Evolutionary conservation across 2,329 filamentous ascomycete genomes (phyloP).

Genomic region (Fusarium phyllophilum): DNA sequence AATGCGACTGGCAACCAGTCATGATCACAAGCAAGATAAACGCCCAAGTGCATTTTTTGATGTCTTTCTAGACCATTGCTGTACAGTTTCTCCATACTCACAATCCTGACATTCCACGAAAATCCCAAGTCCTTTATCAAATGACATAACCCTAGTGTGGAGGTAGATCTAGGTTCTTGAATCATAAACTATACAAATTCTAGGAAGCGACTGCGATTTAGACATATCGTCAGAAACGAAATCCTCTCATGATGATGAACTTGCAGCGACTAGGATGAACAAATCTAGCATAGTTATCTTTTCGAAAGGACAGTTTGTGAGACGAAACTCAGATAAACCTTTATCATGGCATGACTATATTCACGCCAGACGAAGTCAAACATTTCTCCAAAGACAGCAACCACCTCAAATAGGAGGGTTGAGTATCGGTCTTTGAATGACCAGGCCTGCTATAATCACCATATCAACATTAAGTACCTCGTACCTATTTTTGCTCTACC

Average conservation of each 20-base stretch:
- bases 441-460: too few species aligned
- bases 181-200: fast-evolving
- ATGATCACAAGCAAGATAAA: background rate
- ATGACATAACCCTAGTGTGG: fast-evolving
- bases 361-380: background rate
- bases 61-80: too few species aligned
- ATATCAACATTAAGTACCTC: fast-evolving
- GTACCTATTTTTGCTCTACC: background rate
- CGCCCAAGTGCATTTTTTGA: too few species aligned
- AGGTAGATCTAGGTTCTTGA: fast-evolving
- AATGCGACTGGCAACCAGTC: too few species aligned
- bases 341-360: background rate
- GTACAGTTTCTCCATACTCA: too few species aligned
- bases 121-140: fast-evolving
- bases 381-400: background rate
- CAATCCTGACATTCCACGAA: too few species aligned
- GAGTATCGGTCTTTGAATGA: fast-evolving
- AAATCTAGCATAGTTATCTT: too few species aligned
- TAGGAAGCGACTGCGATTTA: background rate
- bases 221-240: background rate
- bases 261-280: too few species aligned
- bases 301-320: too few species aligned
- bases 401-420: fast-evolving
- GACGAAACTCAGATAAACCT: background rate
- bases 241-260: too few species aligned